These are phyloP conservation scores for Boletus subcaerulescens DNA, from an alignment of 768 basidiomycete species.

Conservation along the genomic window DNA sequence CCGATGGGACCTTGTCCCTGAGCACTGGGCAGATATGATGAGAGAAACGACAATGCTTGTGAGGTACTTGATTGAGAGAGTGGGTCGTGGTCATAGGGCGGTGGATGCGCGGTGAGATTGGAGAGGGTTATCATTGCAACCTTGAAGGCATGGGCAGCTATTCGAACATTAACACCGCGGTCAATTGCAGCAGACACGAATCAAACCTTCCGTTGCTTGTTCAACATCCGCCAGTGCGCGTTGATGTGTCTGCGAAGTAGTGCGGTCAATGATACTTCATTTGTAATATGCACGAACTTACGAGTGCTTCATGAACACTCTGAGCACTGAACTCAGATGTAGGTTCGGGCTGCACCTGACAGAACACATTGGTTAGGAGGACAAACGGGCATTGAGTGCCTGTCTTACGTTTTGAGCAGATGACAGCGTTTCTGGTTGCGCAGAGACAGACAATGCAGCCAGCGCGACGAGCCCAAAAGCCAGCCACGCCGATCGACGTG, in stretches of 20 bases:
- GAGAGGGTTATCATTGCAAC: conserved; percentile 69
- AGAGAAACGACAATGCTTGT: conserved; percentile 50
- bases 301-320: conserved; percentile 13
- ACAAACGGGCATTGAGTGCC: background rate
- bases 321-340: conserved; percentile 1
- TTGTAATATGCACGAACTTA: background rate
- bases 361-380: background rate
- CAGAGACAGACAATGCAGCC: conserved; percentile 43
- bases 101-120: conserved; percentile 58
- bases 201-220: conserved; percentile 51
- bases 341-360: conserved; percentile 15
- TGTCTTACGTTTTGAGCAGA: conserved; percentile 20
- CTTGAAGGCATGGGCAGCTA: conserved; percentile 73
- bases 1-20: conserved; percentile 79
- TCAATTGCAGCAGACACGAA: background rate
- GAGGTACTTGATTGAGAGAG: conserved; percentile 35
- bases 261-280: background rate
- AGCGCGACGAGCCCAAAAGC: conserved; percentile 59
- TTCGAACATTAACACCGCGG: background rate
- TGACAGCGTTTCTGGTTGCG: conserved; percentile 27
- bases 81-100: conserved; percentile 54
- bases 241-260: conserved; percentile 12
- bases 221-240: conserved; percentile 31
- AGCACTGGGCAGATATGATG: conserved; percentile 63
- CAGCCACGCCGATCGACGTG: conserved; percentile 53